Percentiles rank a stretch among this genome's conserved stretches.
Evolutionary conservation across 1,139 yeast species (phyloP).

Genomic region (Magnusiomyces suaveolens): DNA sequence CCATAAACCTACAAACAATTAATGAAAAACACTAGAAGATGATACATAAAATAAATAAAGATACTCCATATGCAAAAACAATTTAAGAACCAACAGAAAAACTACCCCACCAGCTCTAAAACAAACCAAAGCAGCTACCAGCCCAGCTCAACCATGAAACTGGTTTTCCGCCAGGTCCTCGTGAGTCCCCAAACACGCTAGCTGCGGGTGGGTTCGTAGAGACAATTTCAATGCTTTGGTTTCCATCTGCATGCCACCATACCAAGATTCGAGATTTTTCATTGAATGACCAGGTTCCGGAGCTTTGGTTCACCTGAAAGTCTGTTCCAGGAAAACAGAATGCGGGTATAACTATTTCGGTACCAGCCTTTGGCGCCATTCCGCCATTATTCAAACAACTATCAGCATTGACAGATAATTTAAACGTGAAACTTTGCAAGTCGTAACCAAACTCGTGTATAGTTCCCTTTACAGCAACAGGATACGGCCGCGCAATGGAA

Average conservation of each 20-base stretch:
- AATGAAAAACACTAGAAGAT: not conserved
- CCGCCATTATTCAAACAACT: conserved; percentile 13
- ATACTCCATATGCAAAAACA: too few relatives aligned
- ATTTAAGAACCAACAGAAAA: not conserved
- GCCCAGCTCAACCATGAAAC: not conserved
- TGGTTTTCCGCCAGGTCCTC: not conserved
- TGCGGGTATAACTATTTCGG: conserved; percentile 56
- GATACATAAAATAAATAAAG: not conserved
- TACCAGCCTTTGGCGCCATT: conserved; percentile 27
- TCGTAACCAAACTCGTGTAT: conserved; percentile 47
- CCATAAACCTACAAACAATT: too few relatives aligned
- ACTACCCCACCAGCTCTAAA: not conserved
- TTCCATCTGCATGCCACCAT: conserved; percentile 55
- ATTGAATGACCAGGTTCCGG: conserved; percentile 49
- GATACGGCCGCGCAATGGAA: conserved; percentile 67
- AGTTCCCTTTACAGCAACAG: conserved; percentile 49
- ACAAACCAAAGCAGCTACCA: not conserved
- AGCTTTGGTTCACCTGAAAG: conserved; percentile 37
- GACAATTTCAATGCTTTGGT: conserved; percentile 25
- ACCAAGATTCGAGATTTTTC: conserved; percentile 46
- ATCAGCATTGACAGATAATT: conserved; percentile 36
- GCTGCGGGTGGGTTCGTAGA: conserved; percentile 1
- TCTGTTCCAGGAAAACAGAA: conserved; percentile 49
- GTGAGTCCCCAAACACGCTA: not conserved
- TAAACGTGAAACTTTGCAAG: conserved; percentile 39